Percentiles rank a stretch among this genome's conserved stretches.
Evolutionary conservation across 805 yeast species (phyloP).

Genomic region (Isabelozyma heimii): DNA sequence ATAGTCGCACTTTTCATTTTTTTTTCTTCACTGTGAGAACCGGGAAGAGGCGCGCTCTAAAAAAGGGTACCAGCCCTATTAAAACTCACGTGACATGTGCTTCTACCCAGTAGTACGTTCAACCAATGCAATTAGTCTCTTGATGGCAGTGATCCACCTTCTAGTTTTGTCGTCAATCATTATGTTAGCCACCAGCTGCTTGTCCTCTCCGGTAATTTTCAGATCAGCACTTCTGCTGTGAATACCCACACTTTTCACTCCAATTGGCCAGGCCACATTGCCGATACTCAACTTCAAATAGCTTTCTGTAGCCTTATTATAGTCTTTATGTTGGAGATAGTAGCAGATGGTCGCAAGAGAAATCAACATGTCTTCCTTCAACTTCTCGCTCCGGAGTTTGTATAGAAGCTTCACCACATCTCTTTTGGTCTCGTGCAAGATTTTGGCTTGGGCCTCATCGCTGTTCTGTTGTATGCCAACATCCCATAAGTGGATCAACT

Average conservation of each 20-base stretch:
- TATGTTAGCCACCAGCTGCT: conserved; percentile 56
- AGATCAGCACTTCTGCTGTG: conserved; percentile 69
- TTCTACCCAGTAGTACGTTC: conserved; percentile 20
- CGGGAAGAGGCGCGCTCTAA: neutral
- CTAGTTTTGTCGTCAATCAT: conserved; percentile 77
- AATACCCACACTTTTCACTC: conserved; percentile 74
- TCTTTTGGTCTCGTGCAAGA: conserved; percentile 33
- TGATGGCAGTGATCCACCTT: conserved; percentile 72
- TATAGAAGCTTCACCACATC: conserved; percentile 53
- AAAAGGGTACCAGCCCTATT: neutral
- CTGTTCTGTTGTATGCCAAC: conserved; percentile 7
- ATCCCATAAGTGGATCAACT: conserved; percentile 46
- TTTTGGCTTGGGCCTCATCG: conserved; percentile 1
- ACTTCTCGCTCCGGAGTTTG: conserved; percentile 27
- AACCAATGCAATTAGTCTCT: conserved; percentile 63
- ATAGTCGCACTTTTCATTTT: neutral
- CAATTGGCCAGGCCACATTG: conserved; percentile 91
- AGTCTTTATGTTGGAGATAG: conserved; percentile 56
- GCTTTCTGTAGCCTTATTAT: conserved; percentile 56
- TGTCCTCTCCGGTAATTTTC: conserved; percentile 49
- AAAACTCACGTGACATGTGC: neutral
- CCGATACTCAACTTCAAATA: conserved; percentile 80
- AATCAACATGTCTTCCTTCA: conserved; percentile 47
- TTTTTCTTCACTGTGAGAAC: neutral
- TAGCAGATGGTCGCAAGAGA: conserved; percentile 59